Evolutionary conservation across 176 grass and related monocot genomes (phyloP).

Genomic region (Avena eriantha): DNA sequence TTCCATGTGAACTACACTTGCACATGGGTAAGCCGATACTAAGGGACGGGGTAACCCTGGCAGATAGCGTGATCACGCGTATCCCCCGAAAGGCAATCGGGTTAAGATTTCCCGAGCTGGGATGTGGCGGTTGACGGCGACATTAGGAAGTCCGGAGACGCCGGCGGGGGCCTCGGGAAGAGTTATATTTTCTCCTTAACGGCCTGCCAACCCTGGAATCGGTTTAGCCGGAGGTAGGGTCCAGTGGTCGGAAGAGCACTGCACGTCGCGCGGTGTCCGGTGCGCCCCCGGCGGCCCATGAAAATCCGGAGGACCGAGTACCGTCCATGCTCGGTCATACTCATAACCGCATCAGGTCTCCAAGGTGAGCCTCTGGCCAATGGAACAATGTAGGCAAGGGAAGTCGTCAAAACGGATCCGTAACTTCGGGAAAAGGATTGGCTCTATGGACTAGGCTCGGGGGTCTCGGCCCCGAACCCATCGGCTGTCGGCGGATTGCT

Average conservation of each 20-base stretch:
- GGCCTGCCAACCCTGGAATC: slow-evolving; percentile 65
- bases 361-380: slow-evolving; percentile 37
- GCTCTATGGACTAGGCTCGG: too few relatives aligned
- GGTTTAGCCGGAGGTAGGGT: slow-evolving; percentile 78
- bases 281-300: slow-evolving; percentile 61
- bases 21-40: slow-evolving; percentile 82
- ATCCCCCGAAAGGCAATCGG: slow-evolving; percentile 58
- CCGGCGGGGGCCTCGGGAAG: slow-evolving; percentile 59
- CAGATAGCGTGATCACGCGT: slow-evolving; percentile 43
- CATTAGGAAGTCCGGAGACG: slow-evolving; percentile 65
- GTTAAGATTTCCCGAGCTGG: slow-evolving; percentile 63
- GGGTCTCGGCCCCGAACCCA: slow-evolving; percentile 33
- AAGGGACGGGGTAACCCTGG: slow-evolving; percentile 74
- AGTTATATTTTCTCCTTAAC: slow-evolving; percentile 78
- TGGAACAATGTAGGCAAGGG: slow-evolving; percentile 66
- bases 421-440: too few relatives aligned
- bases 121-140: slow-evolving; percentile 54
- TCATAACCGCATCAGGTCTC: slow-evolving; percentile 77
- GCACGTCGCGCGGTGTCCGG: slow-evolving; percentile 63
- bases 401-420: slow-evolving; percentile 40
- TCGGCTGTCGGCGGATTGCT: slow-evolving; percentile 43
- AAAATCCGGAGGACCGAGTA: slow-evolving; percentile 76
- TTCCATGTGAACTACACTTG: slow-evolving; percentile 87
- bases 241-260: slow-evolving; percentile 64
- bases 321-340: slow-evolving; percentile 52